Percentiles rank a stretch among this genome's conserved stretches.
phyloP scores from a whole-genome alignment of 108 stramenopile genomes.

The Skeletonema potamos region DNA sequence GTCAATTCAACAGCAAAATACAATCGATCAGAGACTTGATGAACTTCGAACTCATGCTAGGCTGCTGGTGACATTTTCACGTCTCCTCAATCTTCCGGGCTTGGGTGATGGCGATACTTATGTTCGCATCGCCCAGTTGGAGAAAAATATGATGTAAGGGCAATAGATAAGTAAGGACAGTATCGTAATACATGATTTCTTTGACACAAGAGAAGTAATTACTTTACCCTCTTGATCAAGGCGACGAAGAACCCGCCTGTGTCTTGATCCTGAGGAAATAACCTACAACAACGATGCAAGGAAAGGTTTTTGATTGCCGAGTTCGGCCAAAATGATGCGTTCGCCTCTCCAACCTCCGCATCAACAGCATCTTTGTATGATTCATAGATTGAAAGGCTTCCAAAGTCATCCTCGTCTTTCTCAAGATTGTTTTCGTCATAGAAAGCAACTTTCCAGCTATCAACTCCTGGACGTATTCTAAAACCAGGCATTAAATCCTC shows the following conservation, averaged over 20 bases:
- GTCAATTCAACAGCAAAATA: conserved; percentile 12
- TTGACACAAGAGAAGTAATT: neutral
- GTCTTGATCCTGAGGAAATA: conserved; percentile 95
- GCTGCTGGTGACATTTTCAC: conserved; percentile 70
- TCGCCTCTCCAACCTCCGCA: conserved; percentile 30
- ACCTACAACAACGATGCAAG: conserved; percentile 70
- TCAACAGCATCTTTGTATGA: conserved; percentile 44
- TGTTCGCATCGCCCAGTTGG: conserved; percentile 46
- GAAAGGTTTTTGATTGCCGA: neutral
- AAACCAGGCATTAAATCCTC: conserved; percentile 41
- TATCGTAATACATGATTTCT: neutral
- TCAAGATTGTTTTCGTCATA: conserved; percentile 40
- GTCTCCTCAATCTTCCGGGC: conserved; percentile 48
- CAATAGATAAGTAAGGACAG: neutral
- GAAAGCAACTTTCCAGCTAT: conserved; percentile 68
- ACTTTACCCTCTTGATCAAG: conserved; percentile 59
- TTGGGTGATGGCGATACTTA: conserved; percentile 36
- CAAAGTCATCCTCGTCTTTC: conserved; percentile 31
- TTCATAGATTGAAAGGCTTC: conserved; percentile 53
- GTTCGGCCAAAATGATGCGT: conserved; percentile 63
- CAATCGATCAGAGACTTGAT: conserved; percentile 44
- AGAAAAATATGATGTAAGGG: conserved; percentile 51
- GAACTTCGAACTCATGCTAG: conserved; percentile 61
- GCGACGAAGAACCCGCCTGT: conserved; percentile 97
- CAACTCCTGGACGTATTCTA: conserved; percentile 52